These are phyloP conservation scores for Trametes punicea DNA, from an alignment of 768 basidiomycete species.

Conservation along the genomic window DNA sequence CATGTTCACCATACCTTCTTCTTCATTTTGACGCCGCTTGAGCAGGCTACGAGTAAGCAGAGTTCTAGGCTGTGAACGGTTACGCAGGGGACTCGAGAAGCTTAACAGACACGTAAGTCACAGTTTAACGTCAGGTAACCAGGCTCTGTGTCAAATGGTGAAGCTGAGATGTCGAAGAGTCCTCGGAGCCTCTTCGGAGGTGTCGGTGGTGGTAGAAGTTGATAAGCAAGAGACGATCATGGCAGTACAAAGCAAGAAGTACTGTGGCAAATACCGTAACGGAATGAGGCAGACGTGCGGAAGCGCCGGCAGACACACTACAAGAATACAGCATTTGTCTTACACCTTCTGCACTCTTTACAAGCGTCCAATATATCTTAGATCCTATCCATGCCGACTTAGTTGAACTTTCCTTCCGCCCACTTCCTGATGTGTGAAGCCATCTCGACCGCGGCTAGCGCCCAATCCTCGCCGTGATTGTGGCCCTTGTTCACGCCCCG, in stretches of 20 bases:
- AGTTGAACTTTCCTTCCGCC: slow-evolving; percentile 63
- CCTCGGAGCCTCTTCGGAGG: too few species aligned
- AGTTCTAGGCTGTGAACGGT: not conserved
- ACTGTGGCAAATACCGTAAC: not conserved
- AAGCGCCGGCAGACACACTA: not conserved
- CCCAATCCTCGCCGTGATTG: slow-evolving; percentile 99
- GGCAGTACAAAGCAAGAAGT: slow-evolving; percentile 2
- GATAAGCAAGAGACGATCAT: slow-evolving; percentile 14
- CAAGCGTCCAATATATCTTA: slow-evolving; percentile 13
- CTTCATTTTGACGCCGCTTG: slow-evolving; percentile 47
- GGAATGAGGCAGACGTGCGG: too few species aligned
- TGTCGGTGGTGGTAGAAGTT: not conserved
- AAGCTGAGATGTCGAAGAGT: not conserved
- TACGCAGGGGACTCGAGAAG: too few species aligned
- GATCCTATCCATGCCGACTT: not conserved
- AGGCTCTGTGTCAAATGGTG: not conserved
- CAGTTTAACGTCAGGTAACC: not conserved
- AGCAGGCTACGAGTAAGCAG: too few species aligned
- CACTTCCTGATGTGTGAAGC: slow-evolving; percentile 62
- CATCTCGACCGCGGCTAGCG: slow-evolving; percentile 95
- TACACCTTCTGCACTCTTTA: slow-evolving; percentile 11
- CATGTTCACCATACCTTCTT: slow-evolving; percentile 45
- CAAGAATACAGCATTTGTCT: slow-evolving; percentile 1
- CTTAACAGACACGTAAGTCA: not conserved
- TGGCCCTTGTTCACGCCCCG: slow-evolving; percentile 71